phyloP scores from a whole-genome alignment of 2,329 filamentous ascomycete genomes.

The Talaromyces rugulosus region DNA sequence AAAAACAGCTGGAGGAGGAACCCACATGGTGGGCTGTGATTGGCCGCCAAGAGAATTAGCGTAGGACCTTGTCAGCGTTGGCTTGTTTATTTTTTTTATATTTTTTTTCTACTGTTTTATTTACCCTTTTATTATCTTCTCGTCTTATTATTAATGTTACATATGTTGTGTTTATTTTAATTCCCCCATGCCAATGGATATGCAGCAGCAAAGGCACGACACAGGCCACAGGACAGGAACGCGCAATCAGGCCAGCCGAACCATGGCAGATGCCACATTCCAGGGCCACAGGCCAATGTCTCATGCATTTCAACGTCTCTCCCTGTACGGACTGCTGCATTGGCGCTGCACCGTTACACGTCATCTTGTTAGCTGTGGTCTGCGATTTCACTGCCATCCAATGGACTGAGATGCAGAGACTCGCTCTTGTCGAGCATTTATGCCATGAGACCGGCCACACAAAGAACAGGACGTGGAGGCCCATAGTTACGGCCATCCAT shows the following conservation, averaged over 20 bases:
- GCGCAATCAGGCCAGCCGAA: too few relatives aligned
- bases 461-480: too few relatives aligned
- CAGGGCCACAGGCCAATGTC: background rate
- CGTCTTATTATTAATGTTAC: too few relatives aligned
- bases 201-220: background rate
- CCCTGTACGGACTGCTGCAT: conserved; percentile 2
- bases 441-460: background rate
- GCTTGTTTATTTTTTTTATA: background rate
- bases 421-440: background rate
- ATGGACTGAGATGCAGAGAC: background rate
- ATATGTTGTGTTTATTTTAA: too few relatives aligned
- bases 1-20: background rate
- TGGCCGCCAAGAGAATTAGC: background rate
- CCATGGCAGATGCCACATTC: background rate
- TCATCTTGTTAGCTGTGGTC: background rate
- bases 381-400: background rate
- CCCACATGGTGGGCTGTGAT: background rate
- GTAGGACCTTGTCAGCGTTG: background rate
- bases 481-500: too few relatives aligned
- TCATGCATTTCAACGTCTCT: background rate
- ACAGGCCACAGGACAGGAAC: background rate
- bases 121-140: too few relatives aligned
- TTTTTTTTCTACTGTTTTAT: too few relatives aligned
- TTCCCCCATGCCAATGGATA: background rate
- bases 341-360: background rate